Evolutionary conservation across 306 rosid species (phyloP).

Genomic region (Mimosa bimucronata): DNA sequence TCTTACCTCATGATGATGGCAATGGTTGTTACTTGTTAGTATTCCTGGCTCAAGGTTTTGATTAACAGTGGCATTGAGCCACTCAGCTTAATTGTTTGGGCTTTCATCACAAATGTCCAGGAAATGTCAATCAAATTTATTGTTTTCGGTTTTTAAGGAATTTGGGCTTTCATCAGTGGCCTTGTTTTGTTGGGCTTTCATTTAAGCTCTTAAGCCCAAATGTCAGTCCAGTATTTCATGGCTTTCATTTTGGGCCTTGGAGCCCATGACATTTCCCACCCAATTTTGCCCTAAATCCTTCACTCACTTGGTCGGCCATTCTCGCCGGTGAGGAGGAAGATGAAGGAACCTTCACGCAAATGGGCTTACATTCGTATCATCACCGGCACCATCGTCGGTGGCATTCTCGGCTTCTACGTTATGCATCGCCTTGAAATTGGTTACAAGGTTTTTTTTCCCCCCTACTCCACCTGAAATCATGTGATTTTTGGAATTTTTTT

Average conservation of each 20-base stretch:
- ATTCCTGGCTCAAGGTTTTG: neutral
- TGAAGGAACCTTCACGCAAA: constrained; percentile 42
- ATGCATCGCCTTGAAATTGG: constrained; percentile 74
- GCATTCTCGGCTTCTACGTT: constrained; percentile 79
- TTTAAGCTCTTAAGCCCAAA: too few species aligned
- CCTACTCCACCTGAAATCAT: too few species aligned
- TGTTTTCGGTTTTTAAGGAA: too few species aligned
- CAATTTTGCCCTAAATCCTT: neutral
- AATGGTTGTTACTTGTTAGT: too few species aligned
- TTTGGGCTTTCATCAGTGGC: too few species aligned
- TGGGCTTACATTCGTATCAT: constrained; percentile 15
- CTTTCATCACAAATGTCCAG: neutral
- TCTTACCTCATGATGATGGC: too few species aligned
- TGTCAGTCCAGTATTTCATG: too few species aligned
- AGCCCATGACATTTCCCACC: neutral
- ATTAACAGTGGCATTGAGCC: neutral
- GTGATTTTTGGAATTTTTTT: too few species aligned
- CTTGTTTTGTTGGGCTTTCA: too few species aligned
- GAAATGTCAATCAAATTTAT: neutral
- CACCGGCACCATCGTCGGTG: constrained; percentile 7
- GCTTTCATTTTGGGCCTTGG: neutral
- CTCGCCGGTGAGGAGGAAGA: neutral
- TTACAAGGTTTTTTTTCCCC: constrained; percentile 60
- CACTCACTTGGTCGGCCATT: neutral
- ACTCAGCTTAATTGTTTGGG: neutral